Base-by-base conservation (phyloP, 768 basidiomycete genomes). In the Suillus placidus region DNA sequence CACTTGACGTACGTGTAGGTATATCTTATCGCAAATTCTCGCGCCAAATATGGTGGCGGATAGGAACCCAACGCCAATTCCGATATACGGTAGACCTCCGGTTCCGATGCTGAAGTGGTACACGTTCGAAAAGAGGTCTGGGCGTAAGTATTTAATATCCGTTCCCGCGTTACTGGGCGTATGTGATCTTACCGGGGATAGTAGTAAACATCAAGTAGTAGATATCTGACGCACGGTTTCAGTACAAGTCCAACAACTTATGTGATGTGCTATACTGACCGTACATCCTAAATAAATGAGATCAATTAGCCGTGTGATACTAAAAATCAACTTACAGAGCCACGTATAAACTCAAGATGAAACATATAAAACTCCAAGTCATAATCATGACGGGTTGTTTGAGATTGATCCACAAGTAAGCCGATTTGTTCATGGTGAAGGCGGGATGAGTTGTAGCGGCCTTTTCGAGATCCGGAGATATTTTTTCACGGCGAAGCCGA, bases 131-230 rank as follows among this genome's bases (percentile, higher is more conserved):
- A 88, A 91, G 65, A 83, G 66, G 20, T 65, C 80, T 82, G 69
- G 23, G 18, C 47, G 7, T n/a, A 30, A 30, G 57, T 51, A 54
- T 47, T 55, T 55, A 65, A 40, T 71, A 35, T 71, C 63, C n/a
- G 1, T 14, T 47, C 34, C 34, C 40, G 16, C 14, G 6, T 4
- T 47, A n/a, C 34, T 13, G 9, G 18, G 18, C 26, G 54, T 14
- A 51, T 2, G 10, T 16, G 42, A 38, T 3, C 34, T 61, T 78
- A 67, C 81, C 70, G 2, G 88, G 83, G 75, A 91, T 5, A n/a
- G 89, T 90, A 1, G 88, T 77, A 69, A 89, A 88, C 83, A 89
- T 86, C 49, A 92, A 79, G 77, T 91, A 92, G 74, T 87, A 90
- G 66, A 90, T 49, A 5, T 23, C 47, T 78, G 47, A 7, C 35